Evolutionary conservation across 1,284 basidiomycete species (phyloP).

Genomic region (Phaffia rhodozyma): DNA sequence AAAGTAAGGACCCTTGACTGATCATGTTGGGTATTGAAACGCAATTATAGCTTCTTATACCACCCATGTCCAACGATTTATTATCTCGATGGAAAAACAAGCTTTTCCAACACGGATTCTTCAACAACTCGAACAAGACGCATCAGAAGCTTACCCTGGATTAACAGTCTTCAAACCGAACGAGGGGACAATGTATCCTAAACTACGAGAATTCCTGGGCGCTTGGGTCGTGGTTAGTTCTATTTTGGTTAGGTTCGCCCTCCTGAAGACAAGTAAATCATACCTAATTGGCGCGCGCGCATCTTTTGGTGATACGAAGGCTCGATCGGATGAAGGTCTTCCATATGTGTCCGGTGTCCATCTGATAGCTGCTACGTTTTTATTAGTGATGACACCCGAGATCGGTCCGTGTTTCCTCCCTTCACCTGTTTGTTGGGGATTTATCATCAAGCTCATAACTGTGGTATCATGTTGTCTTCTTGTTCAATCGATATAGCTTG

Average conservation of each 20-base stretch:
- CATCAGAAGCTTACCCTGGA: neutral
- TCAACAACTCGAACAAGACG: constrained; percentile 6
- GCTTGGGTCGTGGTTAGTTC: constrained; percentile 17
- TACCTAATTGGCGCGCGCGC: neutral
- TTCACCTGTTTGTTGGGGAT: neutral
- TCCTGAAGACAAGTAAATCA: neutral
- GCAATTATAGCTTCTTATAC: constrained; percentile 1
- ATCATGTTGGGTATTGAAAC: neutral
- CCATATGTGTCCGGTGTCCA: constrained; percentile 6
- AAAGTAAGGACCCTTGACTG: neutral
- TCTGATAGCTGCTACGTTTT: constrained; percentile 10
- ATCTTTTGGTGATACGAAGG: neutral
- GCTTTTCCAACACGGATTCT: constrained; percentile 1
- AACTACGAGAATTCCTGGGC: constrained; percentile 12
- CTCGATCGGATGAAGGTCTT: constrained; percentile 16
- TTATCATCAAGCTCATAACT: neutral
- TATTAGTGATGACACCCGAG: constrained; percentile 14
- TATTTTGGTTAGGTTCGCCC: neutral
- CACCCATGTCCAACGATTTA: constrained; percentile 8
- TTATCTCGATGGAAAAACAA: neutral
- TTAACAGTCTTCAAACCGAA: constrained; percentile 6
- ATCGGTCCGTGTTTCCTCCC: neutral
- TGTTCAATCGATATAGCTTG: constrained; percentile 5
- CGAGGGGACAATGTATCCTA: neutral
- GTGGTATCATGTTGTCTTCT: neutral